A percentile compares a stretch with the other conserved stretches of the same genome.
phyloP scores from a whole-genome alignment of 768 basidiomycete species.

The Collybia sp. region DNA sequence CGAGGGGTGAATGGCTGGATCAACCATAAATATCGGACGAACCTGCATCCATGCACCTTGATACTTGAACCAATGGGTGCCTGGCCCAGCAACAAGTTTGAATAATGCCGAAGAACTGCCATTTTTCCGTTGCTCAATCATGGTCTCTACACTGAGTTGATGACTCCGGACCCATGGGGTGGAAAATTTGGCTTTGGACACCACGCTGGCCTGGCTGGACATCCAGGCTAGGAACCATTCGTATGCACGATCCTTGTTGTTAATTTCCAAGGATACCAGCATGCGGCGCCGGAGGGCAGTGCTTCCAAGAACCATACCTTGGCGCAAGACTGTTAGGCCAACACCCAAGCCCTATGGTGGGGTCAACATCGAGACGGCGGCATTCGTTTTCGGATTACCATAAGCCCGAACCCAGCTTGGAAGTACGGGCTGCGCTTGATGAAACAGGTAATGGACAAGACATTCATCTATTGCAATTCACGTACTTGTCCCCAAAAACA shows the following conservation, averaged over 20 bases:
- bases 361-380: slow-evolving; percentile 2
- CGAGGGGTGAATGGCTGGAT: slow-evolving; percentile 7
- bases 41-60: slow-evolving; percentile 96
- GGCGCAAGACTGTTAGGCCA: slow-evolving; percentile 70
- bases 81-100: slow-evolving; percentile 93
- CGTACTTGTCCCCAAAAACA: slow-evolving; percentile 67
- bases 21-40: slow-evolving; percentile 6
- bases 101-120: slow-evolving; percentile 88
- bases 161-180: slow-evolving; percentile 70
- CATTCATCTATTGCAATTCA: slow-evolving; percentile 10
- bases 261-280: slow-evolving; percentile 93
- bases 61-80: slow-evolving; percentile 90
- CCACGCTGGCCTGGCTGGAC: slow-evolving; percentile 56
- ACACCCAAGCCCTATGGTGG: slow-evolving; percentile 80
- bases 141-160: slow-evolving; percentile 92
- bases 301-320: slow-evolving; percentile 63
- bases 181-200: slow-evolving; percentile 17
- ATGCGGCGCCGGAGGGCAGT: slow-evolving; percentile 81
- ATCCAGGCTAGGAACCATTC: slow-evolving; percentile 98
- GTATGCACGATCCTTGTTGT: slow-evolving; percentile 91
- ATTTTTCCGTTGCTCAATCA: slow-evolving; percentile 83
- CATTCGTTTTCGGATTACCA: slow-evolving; percentile 48
- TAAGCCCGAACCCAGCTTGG: slow-evolving; percentile 95
- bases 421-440: slow-evolving; percentile 84
- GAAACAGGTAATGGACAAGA: slow-evolving; percentile 9